Evolutionary conservation across 192 early-diverging fungal genomes (phyloP).

Genomic region (Entomortierella lignicola): DNA sequence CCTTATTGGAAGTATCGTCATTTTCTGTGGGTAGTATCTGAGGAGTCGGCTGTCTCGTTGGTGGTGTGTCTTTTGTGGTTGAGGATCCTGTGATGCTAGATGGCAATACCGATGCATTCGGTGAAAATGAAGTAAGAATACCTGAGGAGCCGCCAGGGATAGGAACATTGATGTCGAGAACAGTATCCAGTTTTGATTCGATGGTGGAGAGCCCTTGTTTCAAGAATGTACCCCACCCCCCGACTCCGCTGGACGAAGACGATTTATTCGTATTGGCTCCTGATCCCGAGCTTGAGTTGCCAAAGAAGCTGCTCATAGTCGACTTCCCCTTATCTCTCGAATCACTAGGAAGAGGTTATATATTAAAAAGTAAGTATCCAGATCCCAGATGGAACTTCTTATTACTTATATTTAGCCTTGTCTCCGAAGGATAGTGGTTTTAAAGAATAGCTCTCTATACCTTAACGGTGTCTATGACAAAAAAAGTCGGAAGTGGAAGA

Average conservation of each 20-base stretch:
- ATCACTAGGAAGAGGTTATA: no score
- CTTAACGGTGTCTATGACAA: no score
- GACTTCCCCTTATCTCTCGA: background rate
- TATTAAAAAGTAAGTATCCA: background rate
- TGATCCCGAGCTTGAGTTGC: conserved; percentile 20
- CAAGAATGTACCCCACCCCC: conserved; percentile 72
- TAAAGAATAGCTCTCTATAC: no score
- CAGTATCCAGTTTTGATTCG: conserved; percentile 80
- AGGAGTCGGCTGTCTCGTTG: background rate
- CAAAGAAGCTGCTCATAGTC: conserved; percentile 45
- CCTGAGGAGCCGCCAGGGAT: conserved; percentile 35
- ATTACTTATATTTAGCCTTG: no score
- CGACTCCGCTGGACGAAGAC: conserved; percentile 2
- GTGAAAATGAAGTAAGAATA: conserved; percentile 34
- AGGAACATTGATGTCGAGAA: conserved; percentile 70
- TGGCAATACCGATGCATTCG: conserved; percentile 23
- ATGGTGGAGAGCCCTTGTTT: conserved; percentile 80
- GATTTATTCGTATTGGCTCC: conserved; percentile 29
- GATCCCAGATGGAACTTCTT: background rate
- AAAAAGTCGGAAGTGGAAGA: no score
- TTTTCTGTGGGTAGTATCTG: background rate
- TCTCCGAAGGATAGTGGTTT: no score
- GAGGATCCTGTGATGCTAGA: conserved; percentile 11
- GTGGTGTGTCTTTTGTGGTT: conserved; percentile 5
- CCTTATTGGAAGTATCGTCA: background rate